A percentile compares a stretch with the other conserved stretches of the same genome.
phyloP scores from a whole-genome alignment of 1,284 basidiomycete species.

The Ceratobasidium sp. region DNA sequence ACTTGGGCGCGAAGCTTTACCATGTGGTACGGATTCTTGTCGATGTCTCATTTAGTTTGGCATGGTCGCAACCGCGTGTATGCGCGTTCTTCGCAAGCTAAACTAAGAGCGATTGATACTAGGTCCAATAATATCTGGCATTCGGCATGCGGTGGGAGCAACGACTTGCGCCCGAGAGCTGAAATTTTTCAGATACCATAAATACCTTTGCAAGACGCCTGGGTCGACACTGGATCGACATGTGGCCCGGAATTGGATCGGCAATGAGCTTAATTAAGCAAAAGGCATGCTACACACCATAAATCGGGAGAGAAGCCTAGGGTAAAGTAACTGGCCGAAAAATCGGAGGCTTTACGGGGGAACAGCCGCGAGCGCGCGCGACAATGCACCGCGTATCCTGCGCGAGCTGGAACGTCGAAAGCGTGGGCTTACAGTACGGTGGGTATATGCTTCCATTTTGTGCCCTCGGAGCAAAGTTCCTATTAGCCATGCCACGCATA shows the following conservation, averaged over 20 bases:
- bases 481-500: slow-evolving; percentile 2
- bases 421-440: background rate
- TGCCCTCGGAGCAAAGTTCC: background rate
- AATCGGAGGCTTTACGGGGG: slow-evolving; percentile 38
- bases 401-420: slow-evolving; percentile 10
- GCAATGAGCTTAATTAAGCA: slow-evolving; percentile 6
- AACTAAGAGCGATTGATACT: background rate
- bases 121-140: background rate
- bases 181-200: slow-evolving; percentile 4
- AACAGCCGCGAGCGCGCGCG: slow-evolving; percentile 21
- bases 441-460: slow-evolving; percentile 1
- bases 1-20: background rate
- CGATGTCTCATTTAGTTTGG: background rate
- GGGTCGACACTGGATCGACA: no score
- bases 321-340: slow-evolving; percentile 11
- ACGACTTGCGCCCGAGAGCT: background rate
- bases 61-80: slow-evolving; percentile 3
- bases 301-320: slow-evolving; percentile 1
- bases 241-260: background rate
- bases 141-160: background rate
- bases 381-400: slow-evolving; percentile 36
- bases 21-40: background rate
- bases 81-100: background rate
- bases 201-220: no score
- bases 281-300: background rate